These are phyloP conservation scores for Sarocladium oryzae DNA, from an alignment of 2,329 filamentous ascomycete species.

Conservation along the genomic window DNA sequence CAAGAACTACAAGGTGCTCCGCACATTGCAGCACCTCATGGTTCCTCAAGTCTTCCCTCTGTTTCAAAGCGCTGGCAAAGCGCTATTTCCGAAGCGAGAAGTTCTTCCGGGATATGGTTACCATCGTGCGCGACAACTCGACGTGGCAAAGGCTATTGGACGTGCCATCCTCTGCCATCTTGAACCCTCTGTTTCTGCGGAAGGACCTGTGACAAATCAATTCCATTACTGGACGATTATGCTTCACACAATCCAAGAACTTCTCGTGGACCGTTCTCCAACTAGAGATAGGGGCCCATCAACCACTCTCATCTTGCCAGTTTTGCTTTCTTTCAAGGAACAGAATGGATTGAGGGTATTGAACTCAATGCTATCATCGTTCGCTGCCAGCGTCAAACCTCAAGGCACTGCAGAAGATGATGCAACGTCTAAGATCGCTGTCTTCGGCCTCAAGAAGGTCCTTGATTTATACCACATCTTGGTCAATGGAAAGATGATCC, in stretches of 20 bases:
- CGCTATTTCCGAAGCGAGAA: constrained; percentile 67
- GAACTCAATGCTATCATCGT: constrained; percentile 64
- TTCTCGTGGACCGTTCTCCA: constrained; percentile 58
- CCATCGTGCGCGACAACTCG: constrained; percentile 45
- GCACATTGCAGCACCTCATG: constrained; percentile 70
- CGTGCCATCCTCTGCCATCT: constrained; percentile 64
- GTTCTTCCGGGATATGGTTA: constrained; percentile 50
- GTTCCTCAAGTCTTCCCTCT: constrained; percentile 77
- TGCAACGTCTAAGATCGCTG: constrained; percentile 41
- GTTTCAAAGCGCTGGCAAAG: constrained; percentile 78
- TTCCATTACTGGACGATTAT: constrained; percentile 80
- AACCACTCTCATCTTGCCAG: constrained; percentile 54
- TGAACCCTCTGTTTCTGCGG: constrained; percentile 35
- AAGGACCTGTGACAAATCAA: constrained; percentile 50
- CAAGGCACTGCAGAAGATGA: constrained; percentile 39
- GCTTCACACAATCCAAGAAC: constrained; percentile 68
- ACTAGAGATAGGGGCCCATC: constrained; percentile 2
- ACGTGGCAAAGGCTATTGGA: constrained; percentile 61
- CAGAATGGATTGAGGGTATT: constrained; percentile 68
- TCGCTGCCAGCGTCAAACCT: constrained; percentile 32
- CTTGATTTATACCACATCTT: constrained; percentile 74
- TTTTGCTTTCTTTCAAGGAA: constrained; percentile 82
- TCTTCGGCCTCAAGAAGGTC: constrained; percentile 68
- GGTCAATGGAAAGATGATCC: constrained; percentile 69
- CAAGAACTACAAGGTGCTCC: constrained; percentile 71